Percentiles rank a stretch among this genome's conserved stretches.
Evolutionary conservation across 495 filamentous ascomycete species (phyloP).

Genomic region (Echria macrotheca): DNA sequence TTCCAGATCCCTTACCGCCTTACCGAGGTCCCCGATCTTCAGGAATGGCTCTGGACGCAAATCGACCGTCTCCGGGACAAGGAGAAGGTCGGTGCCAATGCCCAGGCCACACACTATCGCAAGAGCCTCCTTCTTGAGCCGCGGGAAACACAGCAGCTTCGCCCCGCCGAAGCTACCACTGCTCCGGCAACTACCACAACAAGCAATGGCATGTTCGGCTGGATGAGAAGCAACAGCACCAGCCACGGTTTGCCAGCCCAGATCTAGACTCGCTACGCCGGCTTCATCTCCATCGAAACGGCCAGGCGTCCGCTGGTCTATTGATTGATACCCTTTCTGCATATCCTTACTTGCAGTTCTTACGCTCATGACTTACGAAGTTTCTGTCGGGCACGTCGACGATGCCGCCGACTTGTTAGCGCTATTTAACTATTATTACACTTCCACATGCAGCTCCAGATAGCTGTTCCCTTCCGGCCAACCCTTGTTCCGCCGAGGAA

Average conservation of each 20-base stretch:
- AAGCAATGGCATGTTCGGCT: slow-evolving; percentile 28
- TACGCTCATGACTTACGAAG: not conserved
- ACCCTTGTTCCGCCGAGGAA: too few relatives aligned
- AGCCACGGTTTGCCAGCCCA: slow-evolving; percentile 14
- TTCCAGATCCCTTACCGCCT: slow-evolving; percentile 96
- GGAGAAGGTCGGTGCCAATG: slow-evolving; percentile 60
- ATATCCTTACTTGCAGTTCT: slow-evolving; percentile 6
- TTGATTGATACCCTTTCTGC: slow-evolving; percentile 14
- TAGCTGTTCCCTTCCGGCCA: too few relatives aligned
- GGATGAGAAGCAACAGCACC: slow-evolving; percentile 26
- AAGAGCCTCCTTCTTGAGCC: slow-evolving; percentile 87
- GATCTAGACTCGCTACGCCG: slow-evolving; percentile 9
- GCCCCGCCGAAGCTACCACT: slow-evolving; percentile 40
- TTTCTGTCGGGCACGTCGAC: not conserved
- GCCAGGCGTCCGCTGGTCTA: not conserved
- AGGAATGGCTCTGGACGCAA: slow-evolving; percentile 87
- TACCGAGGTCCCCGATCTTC: slow-evolving; percentile 78
- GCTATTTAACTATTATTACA: too few relatives aligned
- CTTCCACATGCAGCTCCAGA: too few relatives aligned
- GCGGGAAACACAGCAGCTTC: slow-evolving; percentile 52
- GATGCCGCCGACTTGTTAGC: too few relatives aligned
- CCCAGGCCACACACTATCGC: slow-evolving; percentile 76
- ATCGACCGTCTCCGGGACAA: slow-evolving; percentile 73
- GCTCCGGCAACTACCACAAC: not conserved
- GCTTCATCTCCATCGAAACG: not conserved